Conservation (phyloP, 2,329 filamentous ascomycete species). For the Fusarium zealandicum region DNA sequence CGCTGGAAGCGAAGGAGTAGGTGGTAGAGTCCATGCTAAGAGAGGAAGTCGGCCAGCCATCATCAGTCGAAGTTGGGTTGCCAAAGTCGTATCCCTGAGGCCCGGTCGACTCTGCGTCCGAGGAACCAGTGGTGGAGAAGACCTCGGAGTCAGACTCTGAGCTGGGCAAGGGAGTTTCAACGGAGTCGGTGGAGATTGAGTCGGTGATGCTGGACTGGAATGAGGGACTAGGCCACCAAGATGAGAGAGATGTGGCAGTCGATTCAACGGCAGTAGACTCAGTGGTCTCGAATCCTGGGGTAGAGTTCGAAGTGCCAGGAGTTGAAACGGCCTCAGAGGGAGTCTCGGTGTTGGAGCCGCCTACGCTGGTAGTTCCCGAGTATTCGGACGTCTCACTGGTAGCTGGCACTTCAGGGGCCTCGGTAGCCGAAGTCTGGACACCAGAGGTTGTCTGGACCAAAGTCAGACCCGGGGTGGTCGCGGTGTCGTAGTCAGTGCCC, state of each 20-base stretch:
- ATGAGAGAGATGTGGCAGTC: neutral
- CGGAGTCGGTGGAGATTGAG: neutral
- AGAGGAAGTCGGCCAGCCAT: slow-evolving; percentile 13
- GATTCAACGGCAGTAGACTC: neutral
- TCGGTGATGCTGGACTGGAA: neutral
- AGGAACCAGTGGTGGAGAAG: neutral
- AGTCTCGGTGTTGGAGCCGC: neutral
- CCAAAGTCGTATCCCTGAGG: slow-evolving; percentile 30
- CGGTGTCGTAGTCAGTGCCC: slow-evolving; percentile 1
- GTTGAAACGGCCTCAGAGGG: neutral
- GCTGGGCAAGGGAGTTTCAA: neutral
- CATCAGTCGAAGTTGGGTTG: slow-evolving; percentile 4
- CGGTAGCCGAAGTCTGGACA: slow-evolving; percentile 1
- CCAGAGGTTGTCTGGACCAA: neutral
- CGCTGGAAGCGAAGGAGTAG: slow-evolving; percentile 13
- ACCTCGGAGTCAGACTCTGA: neutral
- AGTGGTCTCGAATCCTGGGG: neutral
- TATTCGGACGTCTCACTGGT: neutral
- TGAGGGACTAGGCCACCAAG: neutral
- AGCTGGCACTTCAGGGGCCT: neutral
- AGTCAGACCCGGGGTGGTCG: neutral
- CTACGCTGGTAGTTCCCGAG: neutral
- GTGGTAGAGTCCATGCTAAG: neutral
- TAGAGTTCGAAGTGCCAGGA: slow-evolving; percentile 1
- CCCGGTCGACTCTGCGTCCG: neutral